phyloP scores from a whole-genome alignment of 176 grass and related monocot species.

The Juncus effusus region DNA sequence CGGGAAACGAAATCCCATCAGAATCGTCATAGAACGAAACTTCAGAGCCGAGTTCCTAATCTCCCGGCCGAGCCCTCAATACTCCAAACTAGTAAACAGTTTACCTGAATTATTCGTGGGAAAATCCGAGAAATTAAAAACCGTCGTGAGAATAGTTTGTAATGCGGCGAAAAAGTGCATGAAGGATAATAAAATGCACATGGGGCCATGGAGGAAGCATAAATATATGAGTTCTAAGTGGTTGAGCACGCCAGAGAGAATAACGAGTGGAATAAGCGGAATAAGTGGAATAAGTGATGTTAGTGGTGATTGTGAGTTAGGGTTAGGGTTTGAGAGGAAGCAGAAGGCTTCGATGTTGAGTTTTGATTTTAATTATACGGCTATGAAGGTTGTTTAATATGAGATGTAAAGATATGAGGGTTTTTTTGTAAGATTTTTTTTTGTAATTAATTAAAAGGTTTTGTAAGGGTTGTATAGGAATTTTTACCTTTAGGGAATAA shows the following conservation, averaged over 20 bases:
- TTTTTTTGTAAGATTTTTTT: neutral
- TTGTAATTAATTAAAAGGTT: neutral
- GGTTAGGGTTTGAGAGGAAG: neutral
- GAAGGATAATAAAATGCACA: slow-evolving; percentile 98
- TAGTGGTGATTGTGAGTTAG: neutral
- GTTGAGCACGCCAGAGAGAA: slow-evolving; percentile 27
- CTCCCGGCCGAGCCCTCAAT: slow-evolving; percentile 61
- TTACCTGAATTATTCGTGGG: slow-evolving; percentile 76
- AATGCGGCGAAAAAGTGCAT: slow-evolving; percentile 79
- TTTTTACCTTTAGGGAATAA: neutral
- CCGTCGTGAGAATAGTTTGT: slow-evolving; percentile 71
- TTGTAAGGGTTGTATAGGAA: neutral
- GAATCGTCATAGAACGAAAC: slow-evolving; percentile 77
- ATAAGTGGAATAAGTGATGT: neutral
- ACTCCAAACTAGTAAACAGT: slow-evolving; percentile 52
- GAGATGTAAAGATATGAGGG: neutral
- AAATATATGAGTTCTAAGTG: slow-evolving; percentile 38
- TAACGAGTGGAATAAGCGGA: neutral
- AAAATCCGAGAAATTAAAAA: slow-evolving; percentile 61
- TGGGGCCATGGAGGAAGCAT: slow-evolving; percentile 81
- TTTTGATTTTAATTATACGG: slow-evolving; percentile 32
- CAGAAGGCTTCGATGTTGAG: slow-evolving; percentile 29
- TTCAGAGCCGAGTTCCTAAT: slow-evolving; percentile 89
- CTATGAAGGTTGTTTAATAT: slow-evolving; percentile 31
- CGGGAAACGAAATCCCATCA: slow-evolving; percentile 45